Base-by-base conservation (phyloP, 805 yeast genomes). In the Hemisphaericaspora nanyangensis region DNA sequence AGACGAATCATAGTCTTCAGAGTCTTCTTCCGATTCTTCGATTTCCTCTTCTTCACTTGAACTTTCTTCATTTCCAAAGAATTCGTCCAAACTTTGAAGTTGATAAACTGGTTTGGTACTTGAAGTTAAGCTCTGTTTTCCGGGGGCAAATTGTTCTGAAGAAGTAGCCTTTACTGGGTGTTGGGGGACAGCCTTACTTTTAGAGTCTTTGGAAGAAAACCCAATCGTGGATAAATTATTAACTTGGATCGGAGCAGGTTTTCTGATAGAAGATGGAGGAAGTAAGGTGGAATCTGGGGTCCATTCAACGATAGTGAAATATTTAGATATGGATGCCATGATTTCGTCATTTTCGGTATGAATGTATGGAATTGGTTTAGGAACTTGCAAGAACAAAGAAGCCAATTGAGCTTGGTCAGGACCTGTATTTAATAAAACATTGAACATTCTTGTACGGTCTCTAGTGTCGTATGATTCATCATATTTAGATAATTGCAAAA, bases 31-130 rank as follows among this genome's bases (percentile, higher is more conserved):
- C 2, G 31, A 32, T 8, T 37, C 47, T 15, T 44, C 52, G 6
- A 37, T 45, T n/a, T 39, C 48, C 5, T 38, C 42, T 12, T 38
- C 46, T 20, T 39, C 47, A 6, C 31, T 20, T 29, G 38, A 34
- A 6, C 42, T 54, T 4, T 51, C 61, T 7, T 56, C 63, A 16
- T 52, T 38, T 39, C 65, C 83, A 49, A 90, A 80, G 56, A 90
- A 90, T 45, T 90, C 98, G 53, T 90, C 97, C 41, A 90, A 63
- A 41, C 90, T 84, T 56, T 87, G 95, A 28, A 85, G 59, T 43
- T 77, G 74, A 51, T 79, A 82, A 38, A 66, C 70, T 46, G 60
- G 50, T 35, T 49, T 49, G 1, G 52, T 48, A 25, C 40, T 35
- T 5, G 40, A 25, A 7, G 31, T 15, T 30, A 24, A 18, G 5